These are phyloP conservation scores for Cladosporium sp. DNA, from an alignment of 2,329 filamentous ascomycete species.

Conservation along the genomic window DNA sequence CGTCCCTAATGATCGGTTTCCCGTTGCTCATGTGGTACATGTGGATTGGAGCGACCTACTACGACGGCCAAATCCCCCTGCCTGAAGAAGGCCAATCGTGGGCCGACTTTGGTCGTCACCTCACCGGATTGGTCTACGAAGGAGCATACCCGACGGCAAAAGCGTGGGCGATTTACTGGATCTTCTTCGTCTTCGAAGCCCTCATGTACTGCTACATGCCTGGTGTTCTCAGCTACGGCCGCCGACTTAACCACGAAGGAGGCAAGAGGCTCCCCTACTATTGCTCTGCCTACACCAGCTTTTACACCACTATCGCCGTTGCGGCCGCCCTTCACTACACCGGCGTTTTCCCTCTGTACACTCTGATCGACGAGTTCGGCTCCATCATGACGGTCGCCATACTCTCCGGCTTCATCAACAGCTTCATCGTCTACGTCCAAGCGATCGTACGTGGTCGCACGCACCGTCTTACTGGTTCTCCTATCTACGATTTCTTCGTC, in stretches of 20 bases:
- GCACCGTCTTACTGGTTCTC: constrained; percentile 85
- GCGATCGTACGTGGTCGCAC: constrained; percentile 74
- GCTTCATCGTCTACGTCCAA: constrained; percentile 82
- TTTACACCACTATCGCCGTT: constrained; percentile 78
- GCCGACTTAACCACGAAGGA: constrained; percentile 75
- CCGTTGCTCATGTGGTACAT: constrained; percentile 98
- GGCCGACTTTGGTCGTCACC: constrained; percentile 65
- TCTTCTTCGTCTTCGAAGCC: constrained; percentile 81
- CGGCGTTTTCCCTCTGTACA: constrained; percentile 84
- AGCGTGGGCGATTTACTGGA: constrained; percentile 94
- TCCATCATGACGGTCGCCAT: constrained; percentile 91
- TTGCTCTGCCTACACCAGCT: constrained; percentile 82
- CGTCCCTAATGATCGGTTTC: constrained; percentile 85
- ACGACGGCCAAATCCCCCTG: constrained; percentile 72
- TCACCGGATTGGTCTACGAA: constrained; percentile 70
- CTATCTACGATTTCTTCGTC: constrained; percentile 87
- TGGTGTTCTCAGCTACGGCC: constrained; percentile 82
- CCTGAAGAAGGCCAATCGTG: constrained; percentile 45
- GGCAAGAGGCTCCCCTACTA: constrained; percentile 90
- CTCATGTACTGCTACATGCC: constrained; percentile 80
- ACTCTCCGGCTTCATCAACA: constrained; percentile 79
- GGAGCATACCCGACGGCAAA: constrained; percentile 77
- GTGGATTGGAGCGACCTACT: constrained; percentile 95
- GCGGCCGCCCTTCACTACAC: constrained; percentile 72
- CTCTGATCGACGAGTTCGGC: constrained; percentile 90